Conservation (phyloP, 2,329 filamentous ascomycete species). For the Exophiala sp. region DNA sequence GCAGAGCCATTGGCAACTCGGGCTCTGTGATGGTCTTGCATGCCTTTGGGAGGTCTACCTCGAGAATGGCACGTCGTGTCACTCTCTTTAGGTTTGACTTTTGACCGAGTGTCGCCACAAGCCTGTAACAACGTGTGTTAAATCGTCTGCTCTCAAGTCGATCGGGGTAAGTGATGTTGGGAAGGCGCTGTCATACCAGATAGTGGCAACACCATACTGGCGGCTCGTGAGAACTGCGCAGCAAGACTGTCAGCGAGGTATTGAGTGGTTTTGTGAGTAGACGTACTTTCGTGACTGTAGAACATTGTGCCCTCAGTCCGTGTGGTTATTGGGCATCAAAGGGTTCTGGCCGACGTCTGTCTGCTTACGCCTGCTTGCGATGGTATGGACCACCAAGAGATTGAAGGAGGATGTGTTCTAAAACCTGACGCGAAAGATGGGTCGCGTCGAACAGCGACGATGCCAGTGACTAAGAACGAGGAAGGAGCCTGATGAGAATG, state of each 20-base stretch:
- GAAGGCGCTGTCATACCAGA: constrained; percentile 62
- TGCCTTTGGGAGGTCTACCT: constrained; percentile 81
- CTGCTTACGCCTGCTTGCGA: neutral
- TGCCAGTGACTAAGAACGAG: neutral
- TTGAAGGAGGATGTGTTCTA: no score
- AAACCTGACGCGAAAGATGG: no score
- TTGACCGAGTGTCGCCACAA: constrained; percentile 81
- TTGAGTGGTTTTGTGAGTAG: constrained; percentile 23
- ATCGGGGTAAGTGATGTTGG: neutral
- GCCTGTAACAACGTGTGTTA: constrained; percentile 52
- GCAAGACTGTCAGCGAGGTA: neutral
- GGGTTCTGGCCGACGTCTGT: constrained; percentile 5
- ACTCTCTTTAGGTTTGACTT: constrained; percentile 69
- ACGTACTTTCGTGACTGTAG: constrained; percentile 88
- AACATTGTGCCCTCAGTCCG: constrained; percentile 61
- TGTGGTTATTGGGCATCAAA: neutral
- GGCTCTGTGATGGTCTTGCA: constrained; percentile 85
- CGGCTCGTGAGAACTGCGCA: constrained; percentile 69
- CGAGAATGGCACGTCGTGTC: constrained; percentile 79
- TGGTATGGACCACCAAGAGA: neutral
- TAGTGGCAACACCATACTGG: constrained; percentile 88
- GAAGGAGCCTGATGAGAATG: neutral
- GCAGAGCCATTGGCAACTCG: constrained; percentile 80
- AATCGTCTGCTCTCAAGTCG: neutral
- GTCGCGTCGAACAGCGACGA: no score